Conservation (phyloP, 768 basidiomycete genomes). For the Calvatia gigantea region DNA sequence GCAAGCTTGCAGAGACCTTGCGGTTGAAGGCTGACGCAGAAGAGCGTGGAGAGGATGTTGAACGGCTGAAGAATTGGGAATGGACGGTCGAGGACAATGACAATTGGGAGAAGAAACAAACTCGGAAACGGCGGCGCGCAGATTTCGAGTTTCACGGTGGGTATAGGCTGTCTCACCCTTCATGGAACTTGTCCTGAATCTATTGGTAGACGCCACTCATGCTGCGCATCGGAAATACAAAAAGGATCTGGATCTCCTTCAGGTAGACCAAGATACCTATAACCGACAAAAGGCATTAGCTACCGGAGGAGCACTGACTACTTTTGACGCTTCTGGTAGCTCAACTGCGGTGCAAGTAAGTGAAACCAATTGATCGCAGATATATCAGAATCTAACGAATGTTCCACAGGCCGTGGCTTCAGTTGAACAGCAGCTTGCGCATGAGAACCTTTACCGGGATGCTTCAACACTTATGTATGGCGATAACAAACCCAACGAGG, state of each 20-base stretch:
- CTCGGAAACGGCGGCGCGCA: slow-evolving; percentile 76
- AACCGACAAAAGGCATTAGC: slow-evolving; percentile 88
- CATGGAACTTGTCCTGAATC: neutral
- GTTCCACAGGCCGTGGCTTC: neutral
- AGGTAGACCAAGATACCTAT: slow-evolving; percentile 84
- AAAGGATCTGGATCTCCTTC: slow-evolving; percentile 84
- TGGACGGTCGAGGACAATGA: slow-evolving; percentile 96
- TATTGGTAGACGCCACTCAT: slow-evolving; percentile 74
- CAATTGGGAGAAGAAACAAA: slow-evolving; percentile 89
- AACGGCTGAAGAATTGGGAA: slow-evolving; percentile 91
- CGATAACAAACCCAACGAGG: slow-evolving; percentile 92
- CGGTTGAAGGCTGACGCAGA: slow-evolving; percentile 85
- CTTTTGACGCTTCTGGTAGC: slow-evolving; percentile 49
- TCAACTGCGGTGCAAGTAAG: slow-evolving; percentile 31
- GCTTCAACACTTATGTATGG: slow-evolving; percentile 92
- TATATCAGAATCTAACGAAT: slow-evolving; percentile 26
- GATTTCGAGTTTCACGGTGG: slow-evolving; percentile 91
- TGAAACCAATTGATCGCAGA: neutral
- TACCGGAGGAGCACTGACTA: slow-evolving; percentile 70
- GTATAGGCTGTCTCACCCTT: slow-evolving; percentile 23
- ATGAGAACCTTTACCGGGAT: slow-evolving; percentile 87
- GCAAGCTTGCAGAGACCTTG: slow-evolving; percentile 84
- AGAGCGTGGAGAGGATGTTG: slow-evolving; percentile 88
- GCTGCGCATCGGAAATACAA: slow-evolving; percentile 88
- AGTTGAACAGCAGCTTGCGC: slow-evolving; percentile 59